Base-by-base conservation (phyloP, 2,329 filamentous ascomycete species). In the Nakataea oryzae region DNA sequence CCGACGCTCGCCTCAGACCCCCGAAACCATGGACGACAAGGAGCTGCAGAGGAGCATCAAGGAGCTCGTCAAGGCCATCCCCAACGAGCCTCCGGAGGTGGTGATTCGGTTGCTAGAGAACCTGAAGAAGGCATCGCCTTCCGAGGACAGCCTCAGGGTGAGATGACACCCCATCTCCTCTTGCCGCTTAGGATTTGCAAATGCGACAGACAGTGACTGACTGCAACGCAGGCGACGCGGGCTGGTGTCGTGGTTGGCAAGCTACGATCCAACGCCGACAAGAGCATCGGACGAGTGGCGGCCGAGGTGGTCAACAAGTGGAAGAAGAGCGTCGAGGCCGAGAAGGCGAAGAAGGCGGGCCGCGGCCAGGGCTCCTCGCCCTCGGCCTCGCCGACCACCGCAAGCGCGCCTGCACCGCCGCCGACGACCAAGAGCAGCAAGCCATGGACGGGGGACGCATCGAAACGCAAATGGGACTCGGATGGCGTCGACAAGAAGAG, bases 181-280 rank as follows among this genome's bases (percentile, higher is more conserved):
- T n/a, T 59, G n/a, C 28, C 26, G 11, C 9, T 13, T 29, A 26
- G 54, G 27, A 14, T 56, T 11, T 12, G 54, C 54, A n/a, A 55
- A 28, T 26, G 54, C 54, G 54, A 28, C 24, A 4, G 27, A n/a
- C n/a, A 28, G 17, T 50, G 41, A 50, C 41, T 50, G 62, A n/a
- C n/a, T 14, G 21, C 12, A 13, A 54, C 58, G 50, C 64, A 88
- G 86, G 81, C 89, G 55, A 97, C 93, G n/a, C 90, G 89, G 69
- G 93, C 96, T 60, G 95, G 95, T 69, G 88, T 96, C 67, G 86
- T 89, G 60, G 90, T 97, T 65, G 93, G 93, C 74, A 93, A 92
- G 73, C 84, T 88, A 60, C 81, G 86, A 61, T 76, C 89, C 64
- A 92, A 96, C 74, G 75, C 86, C 63, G 89, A 96, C 79, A 92